A percentile compares a stretch with the other conserved stretches of the same genome.
Conservation (phyloP, 179 eudicot species). For the Heliamphora ciliata region DNA sequence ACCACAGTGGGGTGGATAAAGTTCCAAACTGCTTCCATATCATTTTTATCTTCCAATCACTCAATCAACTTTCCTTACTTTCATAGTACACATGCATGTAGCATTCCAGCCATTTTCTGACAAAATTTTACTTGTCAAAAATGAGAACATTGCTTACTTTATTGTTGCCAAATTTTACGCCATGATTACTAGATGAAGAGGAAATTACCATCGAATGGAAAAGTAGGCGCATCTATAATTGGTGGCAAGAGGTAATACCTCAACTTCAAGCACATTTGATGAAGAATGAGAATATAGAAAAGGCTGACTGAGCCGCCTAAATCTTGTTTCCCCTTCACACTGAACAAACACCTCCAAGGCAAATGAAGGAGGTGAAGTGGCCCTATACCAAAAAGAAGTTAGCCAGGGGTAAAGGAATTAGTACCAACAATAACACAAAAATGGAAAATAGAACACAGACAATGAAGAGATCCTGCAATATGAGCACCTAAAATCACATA, state of each 20-base stretch:
- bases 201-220: background rate
- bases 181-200: too few species aligned
- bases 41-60: too few species aligned
- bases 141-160: too few species aligned
- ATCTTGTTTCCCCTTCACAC: slow-evolving; percentile 95
- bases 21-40: too few species aligned
- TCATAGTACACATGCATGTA: too few species aligned
- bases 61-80: too few species aligned
- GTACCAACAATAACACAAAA: background rate
- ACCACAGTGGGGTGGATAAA: too few species aligned
- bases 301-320: slow-evolving; percentile 90
- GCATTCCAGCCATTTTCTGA: too few species aligned
- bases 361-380: slow-evolving; percentile 96
- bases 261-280: slow-evolving; percentile 90
- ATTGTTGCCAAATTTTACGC: too few species aligned
- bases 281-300: slow-evolving; percentile 93
- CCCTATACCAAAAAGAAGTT: slow-evolving; percentile 39
- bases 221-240: background rate
- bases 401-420: background rate
- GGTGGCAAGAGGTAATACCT: slow-evolving; percentile 40
- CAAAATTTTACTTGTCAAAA: too few species aligned
- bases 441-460: background rate
- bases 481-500: background rate
- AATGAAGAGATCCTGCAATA: slow-evolving; percentile 2
- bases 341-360: slow-evolving; percentile 98